These are phyloP conservation scores for Durotheca rogersii DNA, from an alignment of 495 filamentous ascomycete genomes.

Conservation along the genomic window DNA sequence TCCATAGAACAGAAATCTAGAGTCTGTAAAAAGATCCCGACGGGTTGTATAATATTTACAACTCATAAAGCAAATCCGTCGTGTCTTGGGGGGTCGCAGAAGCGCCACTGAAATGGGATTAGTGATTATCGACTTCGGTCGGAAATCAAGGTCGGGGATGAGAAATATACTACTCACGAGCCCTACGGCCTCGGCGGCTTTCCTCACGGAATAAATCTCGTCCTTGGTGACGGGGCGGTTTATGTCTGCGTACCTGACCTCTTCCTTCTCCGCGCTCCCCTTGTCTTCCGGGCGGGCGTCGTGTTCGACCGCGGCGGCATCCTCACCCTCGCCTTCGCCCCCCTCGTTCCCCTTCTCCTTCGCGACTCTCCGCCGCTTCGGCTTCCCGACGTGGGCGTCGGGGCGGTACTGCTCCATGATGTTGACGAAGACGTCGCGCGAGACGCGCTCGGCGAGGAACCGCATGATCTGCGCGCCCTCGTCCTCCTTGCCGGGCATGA, in stretches of 20 bases:
- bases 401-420: slow-evolving; percentile 81
- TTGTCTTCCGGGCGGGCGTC: too few relatives aligned
- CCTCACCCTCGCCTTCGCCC: slow-evolving; percentile 17
- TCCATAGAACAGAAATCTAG: not conserved
- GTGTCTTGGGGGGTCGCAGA: slow-evolving; percentile 68
- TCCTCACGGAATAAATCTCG: slow-evolving; percentile 60
- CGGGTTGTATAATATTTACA: not conserved
- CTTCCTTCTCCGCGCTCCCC: slow-evolving; percentile 34
- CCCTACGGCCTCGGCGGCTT: slow-evolving; percentile 65
- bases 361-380: too few relatives aligned
- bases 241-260: slow-evolving; percentile 70
- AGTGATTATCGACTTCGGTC: not conserved
- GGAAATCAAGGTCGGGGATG: not conserved
- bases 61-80: slow-evolving; percentile 67
- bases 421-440: slow-evolving; percentile 66
- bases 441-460: slow-evolving; percentile 68
- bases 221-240: slow-evolving; percentile 65
- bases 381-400: slow-evolving; percentile 72
- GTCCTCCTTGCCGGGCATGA: slow-evolving; percentile 72
- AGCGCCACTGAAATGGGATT: slow-evolving; percentile 54
- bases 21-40: not conserved
- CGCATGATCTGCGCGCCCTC: slow-evolving; percentile 68
- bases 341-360: too few relatives aligned
- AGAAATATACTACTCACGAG: slow-evolving; percentile 38
- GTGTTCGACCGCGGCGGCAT: slow-evolving; percentile 14